A percentile compares a stretch with the other conserved stretches of the same genome.
Conservation (phyloP, 495 filamentous ascomycete genomes). For the Aspergillus bridgeri region DNA sequence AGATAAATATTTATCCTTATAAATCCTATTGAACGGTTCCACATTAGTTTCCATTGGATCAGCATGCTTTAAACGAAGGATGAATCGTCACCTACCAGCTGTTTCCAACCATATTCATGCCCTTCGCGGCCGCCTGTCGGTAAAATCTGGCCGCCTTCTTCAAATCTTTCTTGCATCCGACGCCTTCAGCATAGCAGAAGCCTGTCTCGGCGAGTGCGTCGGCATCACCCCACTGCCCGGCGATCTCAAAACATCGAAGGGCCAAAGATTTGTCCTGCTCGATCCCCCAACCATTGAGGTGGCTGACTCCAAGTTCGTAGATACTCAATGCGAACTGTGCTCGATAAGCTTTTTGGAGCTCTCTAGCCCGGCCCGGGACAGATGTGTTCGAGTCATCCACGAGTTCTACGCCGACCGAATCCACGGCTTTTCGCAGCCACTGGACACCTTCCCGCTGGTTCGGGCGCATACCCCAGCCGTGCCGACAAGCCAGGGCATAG, state of each 20-base stretch:
- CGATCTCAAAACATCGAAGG: slow-evolving; percentile 92
- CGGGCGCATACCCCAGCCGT: slow-evolving; percentile 95
- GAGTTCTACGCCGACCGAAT: slow-evolving; percentile 77
- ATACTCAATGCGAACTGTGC: slow-evolving; percentile 93
- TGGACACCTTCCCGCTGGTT: slow-evolving; percentile 84
- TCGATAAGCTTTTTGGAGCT: slow-evolving; percentile 71
- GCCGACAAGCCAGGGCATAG: slow-evolving; percentile 93
- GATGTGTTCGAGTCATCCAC: slow-evolving; percentile 67
- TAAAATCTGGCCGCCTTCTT: slow-evolving; percentile 93
- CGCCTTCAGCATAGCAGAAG: slow-evolving; percentile 81
- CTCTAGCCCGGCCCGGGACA: slow-evolving; percentile 60
- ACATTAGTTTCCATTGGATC: slow-evolving; percentile 12
- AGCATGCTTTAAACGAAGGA: neutral
- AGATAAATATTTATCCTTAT: slow-evolving; percentile 92
- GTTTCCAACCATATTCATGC: slow-evolving; percentile 96
- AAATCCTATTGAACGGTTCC: slow-evolving; percentile 60
- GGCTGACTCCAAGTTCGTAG: slow-evolving; percentile 94
- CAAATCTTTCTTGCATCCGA: slow-evolving; percentile 90
- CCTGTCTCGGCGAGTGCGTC: slow-evolving; percentile 88
- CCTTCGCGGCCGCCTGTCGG: slow-evolving; percentile 82
- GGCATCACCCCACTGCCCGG: slow-evolving; percentile 93
- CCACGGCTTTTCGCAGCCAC: slow-evolving; percentile 87
- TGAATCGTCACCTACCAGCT: slow-evolving; percentile 68
- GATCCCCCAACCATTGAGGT: slow-evolving; percentile 97
- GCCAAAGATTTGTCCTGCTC: slow-evolving; percentile 87